Percentiles rank a stretch among this genome's conserved stretches.
phyloP scores from a whole-genome alignment of 805 yeast species.

The Wickerhamia fluorescens region DNA sequence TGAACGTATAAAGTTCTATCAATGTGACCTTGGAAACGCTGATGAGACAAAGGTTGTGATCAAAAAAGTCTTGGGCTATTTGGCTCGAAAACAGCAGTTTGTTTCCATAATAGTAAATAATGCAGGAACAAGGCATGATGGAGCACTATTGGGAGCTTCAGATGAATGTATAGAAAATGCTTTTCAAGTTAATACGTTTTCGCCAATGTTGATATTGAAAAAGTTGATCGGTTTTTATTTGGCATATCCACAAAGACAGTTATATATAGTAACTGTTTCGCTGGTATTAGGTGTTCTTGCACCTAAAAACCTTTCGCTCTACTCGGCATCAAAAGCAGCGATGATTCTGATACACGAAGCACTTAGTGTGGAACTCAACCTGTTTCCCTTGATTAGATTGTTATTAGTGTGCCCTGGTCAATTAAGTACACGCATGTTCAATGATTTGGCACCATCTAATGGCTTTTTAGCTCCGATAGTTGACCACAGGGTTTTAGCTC shows the following conservation, averaged over 20 bases:
- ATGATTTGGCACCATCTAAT: slow-evolving; percentile 35
- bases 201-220: slow-evolving; percentile 22
- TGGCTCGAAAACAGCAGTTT: slow-evolving; percentile 2
- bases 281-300: slow-evolving; percentile 45
- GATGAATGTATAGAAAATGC: slow-evolving; percentile 14
- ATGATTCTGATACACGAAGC: slow-evolving; percentile 39
- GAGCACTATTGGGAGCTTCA: slow-evolving; percentile 17
- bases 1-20: slow-evolving; percentile 13
- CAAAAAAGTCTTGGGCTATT: slow-evolving; percentile 4
- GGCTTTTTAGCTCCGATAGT: slow-evolving; percentile 44
- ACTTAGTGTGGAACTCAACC: slow-evolving; percentile 30
- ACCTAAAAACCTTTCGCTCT: slow-evolving; percentile 40
- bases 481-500: slow-evolving; percentile 30
- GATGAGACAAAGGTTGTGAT: slow-evolving; percentile 10
- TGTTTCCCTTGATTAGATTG: slow-evolving; percentile 18
- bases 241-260: slow-evolving; percentile 2
- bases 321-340: slow-evolving; percentile 46
- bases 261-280: slow-evolving; percentile 37
- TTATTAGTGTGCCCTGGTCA: slow-evolving; percentile 47
- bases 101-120: slow-evolving; percentile 37
- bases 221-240: slow-evolving; percentile 16
- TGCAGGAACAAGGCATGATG: slow-evolving; percentile 40
- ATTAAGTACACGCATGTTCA: slow-evolving; percentile 41
- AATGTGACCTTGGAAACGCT: slow-evolving; percentile 18
- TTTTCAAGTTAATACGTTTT: slow-evolving; percentile 26